These are phyloP conservation scores for Pseudogymnoascus sp. DNA, from an alignment of 2,329 filamentous ascomycete genomes.

Conservation along the genomic window DNA sequence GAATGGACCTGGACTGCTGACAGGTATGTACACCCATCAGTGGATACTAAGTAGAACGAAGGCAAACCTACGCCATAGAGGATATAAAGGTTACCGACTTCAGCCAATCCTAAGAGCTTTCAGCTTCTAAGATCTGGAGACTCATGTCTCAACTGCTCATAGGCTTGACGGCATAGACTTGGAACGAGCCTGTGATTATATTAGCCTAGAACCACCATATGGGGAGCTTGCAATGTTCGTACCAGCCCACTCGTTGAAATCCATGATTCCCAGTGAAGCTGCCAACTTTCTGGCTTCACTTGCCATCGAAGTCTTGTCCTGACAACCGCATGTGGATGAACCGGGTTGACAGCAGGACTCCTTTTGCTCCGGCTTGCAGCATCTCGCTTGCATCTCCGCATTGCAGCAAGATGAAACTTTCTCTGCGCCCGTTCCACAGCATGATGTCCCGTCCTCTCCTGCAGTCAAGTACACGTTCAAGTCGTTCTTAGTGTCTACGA, in stretches of 20 bases:
- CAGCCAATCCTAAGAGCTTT: no score
- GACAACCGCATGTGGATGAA: no score
- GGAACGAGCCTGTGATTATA: constrained; percentile 34
- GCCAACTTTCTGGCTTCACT: constrained; percentile 13
- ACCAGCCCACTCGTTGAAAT: constrained; percentile 45
- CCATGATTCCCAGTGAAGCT: constrained; percentile 25
- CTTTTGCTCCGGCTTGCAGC: constrained; percentile 14
- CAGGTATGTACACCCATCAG: no score
- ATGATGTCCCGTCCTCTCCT: constrained; percentile 16
- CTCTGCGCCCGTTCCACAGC: constrained; percentile 14
- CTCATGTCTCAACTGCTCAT: no score
- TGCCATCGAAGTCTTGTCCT: no score
- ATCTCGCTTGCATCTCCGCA: neutral
- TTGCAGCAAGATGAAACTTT: neutral
- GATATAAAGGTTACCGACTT: no score
- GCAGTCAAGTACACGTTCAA: constrained; percentile 38
- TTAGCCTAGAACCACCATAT: neutral
- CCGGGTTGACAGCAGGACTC: constrained; percentile 9
- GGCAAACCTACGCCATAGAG: no score
- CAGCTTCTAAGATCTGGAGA: no score
- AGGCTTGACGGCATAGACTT: constrained; percentile 41
- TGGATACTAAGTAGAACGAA: no score
- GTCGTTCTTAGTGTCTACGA: constrained; percentile 38
- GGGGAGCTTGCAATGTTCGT: constrained; percentile 23
- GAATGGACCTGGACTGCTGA: no score